Evolutionary conservation across 2,329 filamentous ascomycete species (phyloP), one percentile per base, ranked within the genome.

Genomic region (Leptodontidium sp.): DNA sequence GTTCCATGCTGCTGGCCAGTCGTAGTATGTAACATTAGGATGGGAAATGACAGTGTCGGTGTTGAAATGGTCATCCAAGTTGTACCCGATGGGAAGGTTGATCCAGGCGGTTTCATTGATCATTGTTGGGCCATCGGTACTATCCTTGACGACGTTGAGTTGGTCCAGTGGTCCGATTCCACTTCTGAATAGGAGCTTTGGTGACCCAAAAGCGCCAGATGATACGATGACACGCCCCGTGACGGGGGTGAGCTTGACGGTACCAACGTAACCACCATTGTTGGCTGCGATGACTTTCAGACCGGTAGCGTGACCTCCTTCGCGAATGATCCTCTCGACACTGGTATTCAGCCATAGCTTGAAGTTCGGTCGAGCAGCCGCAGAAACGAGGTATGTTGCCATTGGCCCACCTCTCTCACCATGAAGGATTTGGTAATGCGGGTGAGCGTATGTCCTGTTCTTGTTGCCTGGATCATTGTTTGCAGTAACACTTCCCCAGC

Each of bases 321-420:
- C 83, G 14, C 91, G 88, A 24, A 92, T 80, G n/a, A 93, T 84
- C 35, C 90, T 85, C 72, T 86, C 85, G n/a, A 91, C 90, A 55
- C 86, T 84, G 2, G 90, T 91, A 76, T 90, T 88, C 24, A 86
- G 86, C 83, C 87, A 88, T 59, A 93, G 81, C 64, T 87, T 84
- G 80, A 93, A 93, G 80, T 93, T 91, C 49, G 82, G 79, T 68
- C 88, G 84, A 52, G 81, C 81, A 59, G 84, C 82, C 1, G 90
- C 89, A 21, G 84, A 83, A 4, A 90, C 87, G 1, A 93, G 86
- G 75, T 93, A 93, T 0, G 91, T 92, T 9, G 88, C 88, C 77
- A 93, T 82, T 14, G 91, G 91, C 0, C 91, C 91, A 55, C 88
- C 88, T 69, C 91, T 84, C 78, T 91, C 88, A 63, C 89, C 90